Conservation (phyloP, 495 filamentous ascomycete species). For the Podospora pseudopauciseta region DNA sequence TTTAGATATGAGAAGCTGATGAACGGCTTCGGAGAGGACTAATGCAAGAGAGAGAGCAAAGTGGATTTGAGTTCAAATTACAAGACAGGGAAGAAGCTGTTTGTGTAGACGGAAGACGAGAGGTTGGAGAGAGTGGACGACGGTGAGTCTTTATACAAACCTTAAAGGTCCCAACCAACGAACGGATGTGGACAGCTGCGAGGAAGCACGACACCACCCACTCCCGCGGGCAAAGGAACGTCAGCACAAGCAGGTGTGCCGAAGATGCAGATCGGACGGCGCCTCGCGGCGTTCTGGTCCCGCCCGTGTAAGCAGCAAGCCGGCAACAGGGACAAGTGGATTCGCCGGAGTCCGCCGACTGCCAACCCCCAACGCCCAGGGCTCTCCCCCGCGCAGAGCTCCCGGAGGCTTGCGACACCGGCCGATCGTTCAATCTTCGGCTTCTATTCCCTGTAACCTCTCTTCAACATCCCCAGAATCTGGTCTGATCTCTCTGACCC, state of each 20-base stretch:
- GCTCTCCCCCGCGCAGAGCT: conserved; percentile 3
- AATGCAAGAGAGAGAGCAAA: conserved; percentile 4
- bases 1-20: not conserved
- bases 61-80: conserved; percentile 3
- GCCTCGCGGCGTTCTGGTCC: conserved; percentile 20
- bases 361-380: conserved; percentile 17
- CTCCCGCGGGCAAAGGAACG: not conserved
- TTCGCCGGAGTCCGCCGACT: conserved; percentile 36
- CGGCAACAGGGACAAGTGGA: conserved; percentile 19
- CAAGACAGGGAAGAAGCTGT: conserved; percentile 8
- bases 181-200: not conserved
- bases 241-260: not conserved
- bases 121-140: not conserved
- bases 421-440: not conserved
- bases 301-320: conserved; percentile 18
- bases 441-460: not conserved
- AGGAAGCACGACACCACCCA: not conserved
- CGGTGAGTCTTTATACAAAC: conserved; percentile 1
- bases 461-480: not conserved
- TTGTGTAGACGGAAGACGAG: not conserved
- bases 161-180: not conserved
- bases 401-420: conserved; percentile 7
- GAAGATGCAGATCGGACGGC: conserved; percentile 21
- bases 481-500: not conserved
- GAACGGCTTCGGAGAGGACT: conserved; percentile 7